These are phyloP conservation scores for Aegilops bicornis DNA, from an alignment of 176 grass and related monocot genomes.

Conservation along the genomic window DNA sequence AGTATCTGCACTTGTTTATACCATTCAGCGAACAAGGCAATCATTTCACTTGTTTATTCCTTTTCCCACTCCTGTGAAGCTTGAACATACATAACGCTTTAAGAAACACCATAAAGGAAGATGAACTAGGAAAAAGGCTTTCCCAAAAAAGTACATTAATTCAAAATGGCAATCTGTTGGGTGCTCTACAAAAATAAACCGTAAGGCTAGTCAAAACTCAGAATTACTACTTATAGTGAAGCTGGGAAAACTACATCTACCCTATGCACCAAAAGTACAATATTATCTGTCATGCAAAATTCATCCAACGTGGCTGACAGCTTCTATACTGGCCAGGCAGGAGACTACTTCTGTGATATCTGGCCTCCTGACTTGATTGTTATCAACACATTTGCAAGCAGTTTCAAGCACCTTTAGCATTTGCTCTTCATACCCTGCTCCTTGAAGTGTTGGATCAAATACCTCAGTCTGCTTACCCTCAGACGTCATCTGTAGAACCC, in stretches of 20 bases:
- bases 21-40: too few species aligned
- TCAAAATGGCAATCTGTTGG: background rate
- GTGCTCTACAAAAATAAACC: background rate
- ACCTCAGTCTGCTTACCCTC: slow-evolving; percentile 31
- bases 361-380: slow-evolving; percentile 40
- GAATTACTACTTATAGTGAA: background rate
- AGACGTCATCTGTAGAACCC: slow-evolving; percentile 38
- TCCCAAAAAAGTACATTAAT: background rate
- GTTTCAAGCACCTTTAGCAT: slow-evolving; percentile 52
- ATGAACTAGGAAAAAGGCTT: too few species aligned
- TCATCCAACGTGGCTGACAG: background rate
- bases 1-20: too few species aligned
- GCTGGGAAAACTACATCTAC: background rate
- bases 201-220: background rate
- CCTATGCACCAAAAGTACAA: background rate
- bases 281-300: background rate
- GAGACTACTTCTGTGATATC: slow-evolving; percentile 17
- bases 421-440: slow-evolving; percentile 42
- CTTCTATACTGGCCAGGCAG: slow-evolving; percentile 22
- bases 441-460: slow-evolving; percentile 37
- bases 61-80: too few species aligned
- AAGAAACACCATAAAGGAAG: too few species aligned
- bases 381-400: slow-evolving; percentile 49
- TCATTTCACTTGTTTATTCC: too few species aligned
- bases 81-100: too few species aligned